These are phyloP conservation scores for Fusarium mangiferae DNA, from an alignment of 2,329 filamentous ascomycete species.

Conservation along the genomic window DNA sequence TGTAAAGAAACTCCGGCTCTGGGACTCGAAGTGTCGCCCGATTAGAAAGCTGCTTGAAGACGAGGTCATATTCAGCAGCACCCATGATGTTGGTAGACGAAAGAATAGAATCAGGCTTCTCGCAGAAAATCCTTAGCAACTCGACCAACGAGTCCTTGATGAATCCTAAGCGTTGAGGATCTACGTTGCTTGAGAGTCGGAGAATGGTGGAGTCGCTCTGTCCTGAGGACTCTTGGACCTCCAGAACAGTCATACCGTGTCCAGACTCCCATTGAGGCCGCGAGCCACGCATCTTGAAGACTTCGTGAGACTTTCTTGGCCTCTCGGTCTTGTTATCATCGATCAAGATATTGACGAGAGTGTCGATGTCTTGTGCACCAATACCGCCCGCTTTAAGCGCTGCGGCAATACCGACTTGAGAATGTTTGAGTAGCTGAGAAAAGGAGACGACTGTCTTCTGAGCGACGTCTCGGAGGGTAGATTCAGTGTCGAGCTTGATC, in stretches of 20 bases:
- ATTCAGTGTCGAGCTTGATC: conserved; percentile 25
- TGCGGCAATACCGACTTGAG: conserved; percentile 38
- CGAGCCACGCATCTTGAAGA: neutral
- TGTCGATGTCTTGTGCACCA: conserved; percentile 19
- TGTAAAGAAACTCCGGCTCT: neutral
- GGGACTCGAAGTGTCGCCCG: neutral
- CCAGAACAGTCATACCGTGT: neutral
- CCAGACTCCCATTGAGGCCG: conserved; percentile 13
- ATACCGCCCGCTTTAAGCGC: conserved; percentile 1
- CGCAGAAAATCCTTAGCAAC: neutral
- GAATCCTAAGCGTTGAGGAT: neutral
- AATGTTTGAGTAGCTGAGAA: conserved; percentile 30
- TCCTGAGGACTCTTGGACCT: neutral
- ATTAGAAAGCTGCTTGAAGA: conserved; percentile 5
- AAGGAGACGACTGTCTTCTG: neutral
- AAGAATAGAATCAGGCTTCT: neutral
- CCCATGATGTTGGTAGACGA: neutral
- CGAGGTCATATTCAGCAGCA: neutral
- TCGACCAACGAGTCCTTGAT: conserved; percentile 4
- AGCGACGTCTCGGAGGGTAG: conserved; percentile 39
- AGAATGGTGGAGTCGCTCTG: neutral
- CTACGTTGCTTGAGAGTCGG: conserved; percentile 12
- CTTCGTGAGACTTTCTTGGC: accelerated
- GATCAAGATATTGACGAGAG: conserved; percentile 27
- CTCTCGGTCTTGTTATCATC: neutral